Evolutionary conservation across 2,329 filamentous ascomycete genomes (phyloP).

Genomic region (Venturia asperata): DNA sequence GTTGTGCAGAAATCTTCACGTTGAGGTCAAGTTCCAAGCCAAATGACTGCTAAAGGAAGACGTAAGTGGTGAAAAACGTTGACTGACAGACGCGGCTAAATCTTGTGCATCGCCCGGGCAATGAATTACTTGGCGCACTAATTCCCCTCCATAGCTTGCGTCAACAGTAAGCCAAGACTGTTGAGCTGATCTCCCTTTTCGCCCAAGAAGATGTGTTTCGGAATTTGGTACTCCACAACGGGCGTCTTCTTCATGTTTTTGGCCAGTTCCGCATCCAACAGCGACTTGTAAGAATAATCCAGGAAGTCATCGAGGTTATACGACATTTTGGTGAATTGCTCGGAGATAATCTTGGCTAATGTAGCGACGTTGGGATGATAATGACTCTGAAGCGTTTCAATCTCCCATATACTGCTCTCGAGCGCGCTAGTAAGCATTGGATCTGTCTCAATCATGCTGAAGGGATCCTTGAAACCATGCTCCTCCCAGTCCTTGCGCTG

Average conservation of each 20-base stretch:
- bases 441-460: conserved; percentile 65
- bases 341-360: conserved; percentile 84
- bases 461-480: conserved; percentile 65
- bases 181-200: not conserved
- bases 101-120: not conserved
- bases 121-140: not conserved
- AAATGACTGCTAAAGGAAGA: not conserved
- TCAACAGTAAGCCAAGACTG: not conserved
- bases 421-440: conserved; percentile 82
- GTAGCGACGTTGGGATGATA: conserved; percentile 97
- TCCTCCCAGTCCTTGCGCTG: conserved; percentile 54
- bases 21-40: not conserved
- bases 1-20: not conserved
- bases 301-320: conserved; percentile 97
- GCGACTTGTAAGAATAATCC: conserved; percentile 81
- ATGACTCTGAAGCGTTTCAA: conserved; percentile 83
- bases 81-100: no score
- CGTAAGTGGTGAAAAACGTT: not conserved
- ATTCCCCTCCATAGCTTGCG: not conserved
- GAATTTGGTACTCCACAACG: conserved; percentile 63
- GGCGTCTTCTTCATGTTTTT: conserved; percentile 81
- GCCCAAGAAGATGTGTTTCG: conserved; percentile 14
- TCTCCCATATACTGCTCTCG: conserved; percentile 90
- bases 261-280: conserved; percentile 75
- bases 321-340: conserved; percentile 92